Evolutionary conservation across 441 rosid genomes (phyloP).

Genomic region (Pelargonium australe): DNA sequence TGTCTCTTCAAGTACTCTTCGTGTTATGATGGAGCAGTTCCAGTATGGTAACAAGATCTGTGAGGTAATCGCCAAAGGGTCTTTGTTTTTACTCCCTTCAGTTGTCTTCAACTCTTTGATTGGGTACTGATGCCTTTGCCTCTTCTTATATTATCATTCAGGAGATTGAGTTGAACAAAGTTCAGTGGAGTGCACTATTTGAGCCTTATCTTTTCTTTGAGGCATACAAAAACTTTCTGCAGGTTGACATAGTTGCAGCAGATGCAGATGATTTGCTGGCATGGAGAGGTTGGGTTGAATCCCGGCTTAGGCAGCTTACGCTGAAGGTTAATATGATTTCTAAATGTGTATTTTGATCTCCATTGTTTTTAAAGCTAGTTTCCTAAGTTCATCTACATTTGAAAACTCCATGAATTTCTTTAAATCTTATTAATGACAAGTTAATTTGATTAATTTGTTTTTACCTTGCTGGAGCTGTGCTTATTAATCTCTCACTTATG

Average conservation of each 20-base stretch:
- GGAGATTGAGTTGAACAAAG: conserved; percentile 52
- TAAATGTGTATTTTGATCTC: not conserved
- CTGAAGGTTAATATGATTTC: conserved; percentile 36
- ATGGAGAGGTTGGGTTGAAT: conserved; percentile 82
- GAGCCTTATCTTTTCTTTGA: conserved; percentile 62
- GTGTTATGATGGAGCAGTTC: conserved; percentile 67
- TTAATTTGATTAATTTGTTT: not conserved
- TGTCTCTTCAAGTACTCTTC: conserved; percentile 55
- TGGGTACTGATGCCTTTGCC: not conserved
- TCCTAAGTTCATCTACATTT: not conserved
- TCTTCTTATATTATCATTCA: conserved; percentile 21
- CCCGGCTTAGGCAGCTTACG: conserved; percentile 60
- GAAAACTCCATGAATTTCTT: not conserved
- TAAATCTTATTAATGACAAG: not conserved
- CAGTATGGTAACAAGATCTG: conserved; percentile 51
- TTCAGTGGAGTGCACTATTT: conserved; percentile 51
- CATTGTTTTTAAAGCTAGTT: not conserved
- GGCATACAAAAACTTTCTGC: conserved; percentile 59
- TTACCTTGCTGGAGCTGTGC: not conserved
- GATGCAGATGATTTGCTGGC: conserved; percentile 52
- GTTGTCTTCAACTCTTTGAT: not conserved
- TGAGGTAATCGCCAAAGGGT: conserved; percentile 29
- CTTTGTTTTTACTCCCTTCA: not conserved
- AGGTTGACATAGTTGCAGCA: conserved; percentile 50
- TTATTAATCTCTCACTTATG: conserved; percentile 11